Conservation (phyloP, 2,329 filamentous ascomycete genomes). For the Calonectria fujianensis region DNA sequence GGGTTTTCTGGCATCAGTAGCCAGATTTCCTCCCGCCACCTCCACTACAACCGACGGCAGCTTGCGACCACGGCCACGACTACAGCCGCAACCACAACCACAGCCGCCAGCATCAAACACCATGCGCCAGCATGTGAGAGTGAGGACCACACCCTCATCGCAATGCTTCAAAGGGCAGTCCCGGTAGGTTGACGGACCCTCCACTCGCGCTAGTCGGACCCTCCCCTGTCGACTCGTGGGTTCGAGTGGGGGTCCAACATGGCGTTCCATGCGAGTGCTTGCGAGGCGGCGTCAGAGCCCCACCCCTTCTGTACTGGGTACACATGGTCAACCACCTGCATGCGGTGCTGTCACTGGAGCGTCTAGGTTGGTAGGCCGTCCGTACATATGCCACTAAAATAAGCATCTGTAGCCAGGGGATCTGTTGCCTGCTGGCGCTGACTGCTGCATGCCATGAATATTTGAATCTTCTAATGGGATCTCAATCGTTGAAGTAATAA, state of each 20-base stretch:
- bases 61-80: not conserved
- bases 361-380: constrained; percentile 36
- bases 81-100: constrained; percentile 5
- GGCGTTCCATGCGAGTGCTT: constrained; percentile 55
- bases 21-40: not conserved
- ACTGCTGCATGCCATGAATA: constrained; percentile 45
- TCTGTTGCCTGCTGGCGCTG: constrained; percentile 39
- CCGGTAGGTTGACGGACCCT: constrained; percentile 19
- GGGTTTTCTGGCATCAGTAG: not conserved
- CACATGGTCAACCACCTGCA: constrained; percentile 35
- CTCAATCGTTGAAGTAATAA: not conserved
- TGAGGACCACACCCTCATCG: constrained; percentile 20
- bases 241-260: constrained; percentile 52
- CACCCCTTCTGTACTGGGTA: constrained; percentile 44
- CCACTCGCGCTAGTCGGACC: constrained; percentile 36
- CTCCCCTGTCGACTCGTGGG: constrained; percentile 52
- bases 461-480: constrained; percentile 54
- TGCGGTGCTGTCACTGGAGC: constrained; percentile 45
- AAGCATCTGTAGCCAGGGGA: constrained; percentile 52
- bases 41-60: not conserved
- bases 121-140: constrained; percentile 46
- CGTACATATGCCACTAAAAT: constrained; percentile 53
- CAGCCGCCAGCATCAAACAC: constrained; percentile 6
- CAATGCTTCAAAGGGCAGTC: constrained; percentile 12
- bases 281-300: constrained; percentile 42